Evolutionary conservation across 2,329 filamentous ascomycete species (phyloP), one percentile per base, ranked within the genome.

Genomic region (Cryphonectria naterciae): DNA sequence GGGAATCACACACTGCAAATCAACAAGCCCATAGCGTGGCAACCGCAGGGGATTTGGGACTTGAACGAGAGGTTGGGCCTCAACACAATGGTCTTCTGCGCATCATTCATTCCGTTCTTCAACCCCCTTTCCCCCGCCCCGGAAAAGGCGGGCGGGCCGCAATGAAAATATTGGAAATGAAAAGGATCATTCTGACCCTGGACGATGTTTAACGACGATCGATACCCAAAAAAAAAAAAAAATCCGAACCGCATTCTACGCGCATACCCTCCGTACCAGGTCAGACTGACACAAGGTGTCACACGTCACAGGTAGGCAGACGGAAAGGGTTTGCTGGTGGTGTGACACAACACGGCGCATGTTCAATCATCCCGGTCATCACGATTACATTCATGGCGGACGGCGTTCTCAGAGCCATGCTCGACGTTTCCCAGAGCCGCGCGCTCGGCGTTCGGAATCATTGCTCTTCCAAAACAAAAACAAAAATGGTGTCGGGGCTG

Each of bases 361-460:
- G 19, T 39, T 49, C 13, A 43, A 32, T 58, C 32, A 22, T 35
- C 13, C 39, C 22, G 58, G n/a, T 39, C 19, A 61, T 39, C 58
- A 61, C 35, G 25, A 22, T 22, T 17, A 46, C 17, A 49, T 65
- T 69, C 35, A 64, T 69, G 28, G 67, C 67, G 67, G 22, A 54
- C 52, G 67, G 67, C 67, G 67, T 69, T 69, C 25, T 22, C n/a
- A 35, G 6, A 17, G 43, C 43, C 43, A 13, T 43, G 41, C 41
- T 43, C 41, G 11, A 43, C 41, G 32, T 13, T 43, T 43, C 11
- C 13, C 41, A 41, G 7, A 35, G 54, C 54, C 54, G 28, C 37
- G 37, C 58, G 58, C 28, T 32, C 28, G 32, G 58, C 58, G 32
- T 39, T 39, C 8, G 58, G 25, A 19, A 39, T 37, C 5, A 56